phyloP scores from a whole-genome alignment of 305 asterid genomes.

The Salvia sclarea region DNA sequence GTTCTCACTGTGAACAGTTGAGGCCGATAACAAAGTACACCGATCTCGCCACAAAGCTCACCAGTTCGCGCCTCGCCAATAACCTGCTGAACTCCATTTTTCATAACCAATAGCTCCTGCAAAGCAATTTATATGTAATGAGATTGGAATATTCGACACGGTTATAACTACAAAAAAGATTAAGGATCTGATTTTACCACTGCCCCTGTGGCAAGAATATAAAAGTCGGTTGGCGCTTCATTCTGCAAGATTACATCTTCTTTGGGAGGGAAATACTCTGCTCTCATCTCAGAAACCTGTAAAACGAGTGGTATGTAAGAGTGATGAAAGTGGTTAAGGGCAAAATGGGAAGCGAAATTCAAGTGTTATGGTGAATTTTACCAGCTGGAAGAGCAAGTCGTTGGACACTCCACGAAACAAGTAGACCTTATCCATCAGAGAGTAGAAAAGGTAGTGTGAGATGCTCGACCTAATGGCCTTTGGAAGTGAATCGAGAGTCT shows the following conservation, averaged over 20 bases:
- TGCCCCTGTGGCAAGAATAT: constrained; percentile 51
- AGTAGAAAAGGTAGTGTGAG: constrained; percentile 68
- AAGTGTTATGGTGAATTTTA: constrained; percentile 30
- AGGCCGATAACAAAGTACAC: constrained; percentile 91
- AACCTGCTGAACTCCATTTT: constrained; percentile 67
- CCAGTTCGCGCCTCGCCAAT: constrained; percentile 81
- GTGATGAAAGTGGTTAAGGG: neutral
- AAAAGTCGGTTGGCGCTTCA: constrained; percentile 65
- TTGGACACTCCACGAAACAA: constrained; percentile 82
- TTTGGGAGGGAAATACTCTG: constrained; percentile 58
- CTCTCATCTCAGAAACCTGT: constrained; percentile 62
- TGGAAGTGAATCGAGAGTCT: constrained; percentile 71
- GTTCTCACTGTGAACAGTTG: constrained; percentile 90
- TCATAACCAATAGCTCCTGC: constrained; percentile 71
- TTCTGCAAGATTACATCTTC: constrained; percentile 63
- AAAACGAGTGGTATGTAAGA: neutral
- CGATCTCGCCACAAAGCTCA: constrained; percentile 85
- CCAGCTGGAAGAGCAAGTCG: constrained; percentile 84
- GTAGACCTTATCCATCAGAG: constrained; percentile 73
- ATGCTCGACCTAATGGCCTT: constrained; percentile 82
- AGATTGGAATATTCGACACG: neutral
- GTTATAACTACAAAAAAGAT: neutral
- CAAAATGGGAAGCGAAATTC: neutral
- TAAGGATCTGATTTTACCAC: constrained; percentile 41
- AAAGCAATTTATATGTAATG: constrained; percentile 27